Percentiles rank a stretch among this genome's conserved stretches.
These are phyloP conservation scores for Aureobasidium sp. DNA, from an alignment of 2,329 filamentous ascomycete species.

Conservation along the genomic window DNA sequence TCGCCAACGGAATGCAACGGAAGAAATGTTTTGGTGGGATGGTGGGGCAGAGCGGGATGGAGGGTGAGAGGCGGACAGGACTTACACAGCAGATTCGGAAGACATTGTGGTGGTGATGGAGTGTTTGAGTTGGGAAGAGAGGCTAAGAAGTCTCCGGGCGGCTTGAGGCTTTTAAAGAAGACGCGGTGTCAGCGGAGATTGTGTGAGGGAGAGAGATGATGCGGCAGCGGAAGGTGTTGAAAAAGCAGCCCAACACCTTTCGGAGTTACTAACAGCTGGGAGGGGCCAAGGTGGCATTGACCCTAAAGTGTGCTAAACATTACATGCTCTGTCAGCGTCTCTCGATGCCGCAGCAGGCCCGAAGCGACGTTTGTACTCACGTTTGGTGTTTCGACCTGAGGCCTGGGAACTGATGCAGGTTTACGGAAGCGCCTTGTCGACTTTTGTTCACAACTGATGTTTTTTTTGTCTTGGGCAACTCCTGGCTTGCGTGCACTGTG, in stretches of 20 bases:
- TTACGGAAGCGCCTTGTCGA: neutral
- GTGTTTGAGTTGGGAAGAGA: conserved; percentile 20
- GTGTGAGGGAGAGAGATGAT: conserved; percentile 12
- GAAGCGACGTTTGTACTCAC: conserved; percentile 15
- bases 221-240: conserved; percentile 16
- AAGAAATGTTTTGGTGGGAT: conserved; percentile 19
- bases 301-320: conserved; percentile 15
- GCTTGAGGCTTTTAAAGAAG: conserved; percentile 18
- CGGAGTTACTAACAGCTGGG: conserved; percentile 15
- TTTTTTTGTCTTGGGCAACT: neutral
- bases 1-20: neutral
- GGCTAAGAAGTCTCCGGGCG: conserved; percentile 20
- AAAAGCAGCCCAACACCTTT: conserved; percentile 17
- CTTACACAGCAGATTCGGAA: conserved; percentile 27
- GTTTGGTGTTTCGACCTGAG: conserved; percentile 9
- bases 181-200: conserved; percentile 14
- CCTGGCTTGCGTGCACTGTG: conserved; percentile 2
- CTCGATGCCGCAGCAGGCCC: conserved; percentile 15
- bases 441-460: neutral
- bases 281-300: conserved; percentile 18
- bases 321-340: conserved; percentile 16
- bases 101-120: conserved; percentile 24
- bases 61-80: conserved; percentile 7
- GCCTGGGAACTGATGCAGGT: neutral
- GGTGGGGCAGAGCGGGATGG: conserved; percentile 10